phyloP scores from a whole-genome alignment of 2,329 filamentous ascomycete species.

The Fusarium clavum region DNA sequence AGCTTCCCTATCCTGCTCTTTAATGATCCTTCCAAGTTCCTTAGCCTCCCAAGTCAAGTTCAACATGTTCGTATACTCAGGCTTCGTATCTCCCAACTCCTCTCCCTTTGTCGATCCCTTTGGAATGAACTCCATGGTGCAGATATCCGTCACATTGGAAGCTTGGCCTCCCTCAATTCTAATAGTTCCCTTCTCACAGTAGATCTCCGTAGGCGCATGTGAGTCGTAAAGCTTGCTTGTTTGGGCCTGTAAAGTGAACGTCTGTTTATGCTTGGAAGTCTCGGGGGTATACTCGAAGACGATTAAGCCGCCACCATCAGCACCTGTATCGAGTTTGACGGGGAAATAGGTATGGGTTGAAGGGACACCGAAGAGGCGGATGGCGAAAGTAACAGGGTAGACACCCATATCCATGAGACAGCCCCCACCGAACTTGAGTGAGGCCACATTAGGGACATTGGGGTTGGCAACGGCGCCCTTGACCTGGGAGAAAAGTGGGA shows the following conservation, averaged over 20 bases:
- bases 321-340: conserved; percentile 10
- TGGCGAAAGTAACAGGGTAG: conserved; percentile 34
- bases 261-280: conserved; percentile 22
- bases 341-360: conserved; percentile 25
- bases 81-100: conserved; percentile 23
- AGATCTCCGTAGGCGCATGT: conserved; percentile 34
- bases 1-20: conserved; percentile 12
- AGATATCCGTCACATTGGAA: conserved; percentile 32
- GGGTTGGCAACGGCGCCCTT: conserved; percentile 8
- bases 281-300: conserved; percentile 25
- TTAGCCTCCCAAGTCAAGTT: conserved; percentile 38
- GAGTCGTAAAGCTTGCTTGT: conserved; percentile 36
- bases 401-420: conserved; percentile 39
- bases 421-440: conserved; percentile 33
- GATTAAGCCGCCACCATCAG: conserved; percentile 25
- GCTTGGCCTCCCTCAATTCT: conserved; percentile 17
- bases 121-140: conserved; percentile 22
- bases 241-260: conserved; percentile 24
- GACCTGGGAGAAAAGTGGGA: not conserved
- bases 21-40: conserved; percentile 32
- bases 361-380: conserved; percentile 31
- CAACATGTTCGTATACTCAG: conserved; percentile 24
- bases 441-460: conserved; percentile 33
- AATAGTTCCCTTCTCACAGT: conserved; percentile 38
- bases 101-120: conserved; percentile 24